Evolutionary conservation across 1,139 yeast species (phyloP).

Genomic region (Yamadazyma dushanensis): DNA sequence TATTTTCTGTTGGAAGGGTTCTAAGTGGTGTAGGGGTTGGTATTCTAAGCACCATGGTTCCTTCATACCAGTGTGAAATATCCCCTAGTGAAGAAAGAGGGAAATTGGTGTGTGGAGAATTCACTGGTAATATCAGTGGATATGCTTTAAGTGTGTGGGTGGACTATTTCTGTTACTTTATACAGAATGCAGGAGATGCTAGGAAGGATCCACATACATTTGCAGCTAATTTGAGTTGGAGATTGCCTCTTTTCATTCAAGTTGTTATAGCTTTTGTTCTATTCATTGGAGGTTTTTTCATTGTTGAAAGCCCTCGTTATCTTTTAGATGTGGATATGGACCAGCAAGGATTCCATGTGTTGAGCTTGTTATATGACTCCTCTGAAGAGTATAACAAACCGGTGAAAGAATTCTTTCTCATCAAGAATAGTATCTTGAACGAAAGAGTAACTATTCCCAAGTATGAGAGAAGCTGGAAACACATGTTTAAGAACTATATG

Average conservation of each 20-base stretch:
- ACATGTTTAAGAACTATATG: slow-evolving; percentile 40
- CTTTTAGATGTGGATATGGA: slow-evolving; percentile 51
- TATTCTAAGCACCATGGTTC: slow-evolving; percentile 51
- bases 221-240: slow-evolving; percentile 51
- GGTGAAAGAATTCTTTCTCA: slow-evolving; percentile 61
- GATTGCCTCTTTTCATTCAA: slow-evolving; percentile 52
- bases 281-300: slow-evolving; percentile 51
- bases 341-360: slow-evolving; percentile 62
- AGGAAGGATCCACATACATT: slow-evolving; percentile 36
- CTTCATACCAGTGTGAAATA: slow-evolving; percentile 56
- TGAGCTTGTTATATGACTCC: slow-evolving; percentile 76
- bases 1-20: slow-evolving; percentile 51
- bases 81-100: slow-evolving; percentile 58
- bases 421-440: slow-evolving; percentile 72
- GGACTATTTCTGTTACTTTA: slow-evolving; percentile 51
- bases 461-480: slow-evolving; percentile 44
- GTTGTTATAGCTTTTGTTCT: slow-evolving; percentile 46
- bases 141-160: slow-evolving; percentile 57
- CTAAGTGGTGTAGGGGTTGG: slow-evolving; percentile 57
- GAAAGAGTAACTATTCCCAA: slow-evolving; percentile 46
- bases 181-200: slow-evolving; percentile 45
- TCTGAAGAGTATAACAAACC: slow-evolving; percentile 48
- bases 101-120: slow-evolving; percentile 54
- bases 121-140: slow-evolving; percentile 54
- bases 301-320: slow-evolving; percentile 60